Conservation (phyloP, 73 alveolate species). For the Symbiodinium pilosum region DNA sequence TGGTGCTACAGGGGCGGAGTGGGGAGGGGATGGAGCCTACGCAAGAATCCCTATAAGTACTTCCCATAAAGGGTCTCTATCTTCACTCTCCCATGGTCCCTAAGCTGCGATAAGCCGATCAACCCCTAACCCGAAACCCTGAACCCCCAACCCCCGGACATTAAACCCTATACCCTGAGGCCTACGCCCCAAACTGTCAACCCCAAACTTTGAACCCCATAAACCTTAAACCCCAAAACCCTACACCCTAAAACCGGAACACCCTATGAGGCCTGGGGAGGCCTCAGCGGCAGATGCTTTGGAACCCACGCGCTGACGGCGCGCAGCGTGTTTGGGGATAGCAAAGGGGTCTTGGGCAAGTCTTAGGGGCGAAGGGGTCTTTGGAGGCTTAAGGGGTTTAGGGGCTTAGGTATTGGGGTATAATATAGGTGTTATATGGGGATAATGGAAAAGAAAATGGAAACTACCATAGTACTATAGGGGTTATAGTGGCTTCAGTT, state of each 20-base stretch:
- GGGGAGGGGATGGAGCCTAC: too few species aligned
- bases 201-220: not conserved
- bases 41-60: too few species aligned
- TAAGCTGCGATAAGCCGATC: too few species aligned
- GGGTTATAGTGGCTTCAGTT: too few species aligned
- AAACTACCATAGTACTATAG: too few species aligned
- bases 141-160: not conserved
- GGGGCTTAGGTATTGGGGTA: not conserved
- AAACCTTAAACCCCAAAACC: not conserved
- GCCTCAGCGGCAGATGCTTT: not conserved
- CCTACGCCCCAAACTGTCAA: not conserved
- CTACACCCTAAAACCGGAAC: not conserved
- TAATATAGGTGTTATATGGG: not conserved
- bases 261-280: constrained; percentile 65
- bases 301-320: constrained; percentile 60
- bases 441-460: too few species aligned
- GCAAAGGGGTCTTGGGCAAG: not conserved
- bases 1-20: too few species aligned
- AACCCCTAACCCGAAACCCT: not conserved
- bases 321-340: not conserved
- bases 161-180: not conserved
- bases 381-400: not conserved
- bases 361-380: not conserved
- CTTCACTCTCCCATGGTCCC: too few species aligned
- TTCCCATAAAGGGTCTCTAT: too few species aligned